phyloP scores from a whole-genome alignment of 768 basidiomycete genomes.

The Tylopilus sp. region DNA sequence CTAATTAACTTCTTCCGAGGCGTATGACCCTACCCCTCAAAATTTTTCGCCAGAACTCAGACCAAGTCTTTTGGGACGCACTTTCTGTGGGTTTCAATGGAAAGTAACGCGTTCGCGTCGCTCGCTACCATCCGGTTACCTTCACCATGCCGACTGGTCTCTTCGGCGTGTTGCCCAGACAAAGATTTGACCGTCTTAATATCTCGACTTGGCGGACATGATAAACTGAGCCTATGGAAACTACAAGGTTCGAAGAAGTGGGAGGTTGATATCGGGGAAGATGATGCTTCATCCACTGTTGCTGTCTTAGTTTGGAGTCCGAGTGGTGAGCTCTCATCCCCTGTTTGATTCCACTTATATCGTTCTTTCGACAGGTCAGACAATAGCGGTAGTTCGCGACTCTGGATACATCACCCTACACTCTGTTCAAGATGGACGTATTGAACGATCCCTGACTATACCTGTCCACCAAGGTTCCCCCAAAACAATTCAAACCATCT shows the following conservation, averaged over 20 bases:
- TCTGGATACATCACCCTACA: conserved; percentile 68
- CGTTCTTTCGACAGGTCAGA: conserved; percentile 46
- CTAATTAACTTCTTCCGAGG: conserved; percentile 20
- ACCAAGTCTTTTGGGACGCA: not conserved
- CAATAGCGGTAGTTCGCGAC: conserved; percentile 67
- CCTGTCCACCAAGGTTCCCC: conserved; percentile 11
- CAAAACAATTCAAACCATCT: conserved; percentile 32
- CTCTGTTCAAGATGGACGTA: conserved; percentile 73
- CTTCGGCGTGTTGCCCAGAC: conserved; percentile 77
- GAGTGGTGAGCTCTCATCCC: conserved; percentile 49
- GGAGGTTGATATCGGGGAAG: conserved; percentile 67
- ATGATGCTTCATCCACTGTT: conserved; percentile 45
- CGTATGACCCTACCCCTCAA: conserved; percentile 11
- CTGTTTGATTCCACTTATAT: conserved; percentile 4
- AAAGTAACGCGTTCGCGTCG: conserved; percentile 47
- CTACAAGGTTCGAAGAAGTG: conserved; percentile 76
- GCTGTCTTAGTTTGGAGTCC: conserved; percentile 77
- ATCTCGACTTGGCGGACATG: conserved; percentile 62
- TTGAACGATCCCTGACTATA: conserved; percentile 47
- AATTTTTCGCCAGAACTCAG: conserved; percentile 8
- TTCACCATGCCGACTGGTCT: conserved; percentile 52
- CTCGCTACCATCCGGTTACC: conserved; percentile 58
- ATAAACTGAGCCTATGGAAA: conserved; percentile 77
- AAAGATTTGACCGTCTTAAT: conserved; percentile 75
- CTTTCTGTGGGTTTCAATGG: conserved; percentile 29